Percentiles rank a stretch among this genome's conserved stretches.
These are phyloP conservation scores for Chaetomium fimeti DNA, from an alignment of 495 filamentous ascomycete species.

Conservation along the genomic window DNA sequence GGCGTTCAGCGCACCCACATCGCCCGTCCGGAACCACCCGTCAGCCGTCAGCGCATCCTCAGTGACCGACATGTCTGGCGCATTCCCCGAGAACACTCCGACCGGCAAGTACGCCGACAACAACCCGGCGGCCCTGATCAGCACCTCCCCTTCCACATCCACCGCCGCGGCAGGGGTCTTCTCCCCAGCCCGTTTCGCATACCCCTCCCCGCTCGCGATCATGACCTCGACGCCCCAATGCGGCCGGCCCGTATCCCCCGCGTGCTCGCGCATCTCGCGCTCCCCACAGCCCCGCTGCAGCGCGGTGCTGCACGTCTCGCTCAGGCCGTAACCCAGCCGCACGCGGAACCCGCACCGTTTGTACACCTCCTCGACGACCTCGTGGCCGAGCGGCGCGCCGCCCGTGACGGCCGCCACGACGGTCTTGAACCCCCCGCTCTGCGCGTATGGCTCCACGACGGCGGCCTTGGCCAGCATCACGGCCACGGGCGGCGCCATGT, in stretches of 20 bases:
- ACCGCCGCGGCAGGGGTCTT: constrained; percentile 46
- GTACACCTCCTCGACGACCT: constrained; percentile 62
- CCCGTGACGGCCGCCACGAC: constrained; percentile 43
- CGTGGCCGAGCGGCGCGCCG: constrained; percentile 63
- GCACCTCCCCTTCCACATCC: constrained; percentile 60
- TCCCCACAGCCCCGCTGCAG: constrained; percentile 54
- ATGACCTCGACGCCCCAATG: constrained; percentile 57
- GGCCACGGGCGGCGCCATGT: constrained; percentile 68
- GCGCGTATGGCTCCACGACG: constrained; percentile 59
- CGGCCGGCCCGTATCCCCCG: constrained; percentile 59
- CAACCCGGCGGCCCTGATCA: constrained; percentile 55
- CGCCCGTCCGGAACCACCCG: constrained; percentile 65
- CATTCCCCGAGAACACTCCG: constrained; percentile 22
- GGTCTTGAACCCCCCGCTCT: constrained; percentile 43
- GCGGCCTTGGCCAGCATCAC: constrained; percentile 66
- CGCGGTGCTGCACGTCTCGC: constrained; percentile 64
- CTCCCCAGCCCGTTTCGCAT: constrained; percentile 17
- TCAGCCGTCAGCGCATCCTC: constrained; percentile 59
- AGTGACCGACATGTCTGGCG: constrained; percentile 48
- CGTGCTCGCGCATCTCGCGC: constrained; percentile 56
- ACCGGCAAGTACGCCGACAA: constrained; percentile 55
- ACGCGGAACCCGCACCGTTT: constrained; percentile 65
- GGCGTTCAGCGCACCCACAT: constrained; percentile 58
- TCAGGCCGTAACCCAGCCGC: constrained; percentile 70
- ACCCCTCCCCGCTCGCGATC: constrained; percentile 48